Evolutionary conservation across 73 alveolate genomes (phyloP).

Genomic region (Tetrahymena borealis): DNA sequence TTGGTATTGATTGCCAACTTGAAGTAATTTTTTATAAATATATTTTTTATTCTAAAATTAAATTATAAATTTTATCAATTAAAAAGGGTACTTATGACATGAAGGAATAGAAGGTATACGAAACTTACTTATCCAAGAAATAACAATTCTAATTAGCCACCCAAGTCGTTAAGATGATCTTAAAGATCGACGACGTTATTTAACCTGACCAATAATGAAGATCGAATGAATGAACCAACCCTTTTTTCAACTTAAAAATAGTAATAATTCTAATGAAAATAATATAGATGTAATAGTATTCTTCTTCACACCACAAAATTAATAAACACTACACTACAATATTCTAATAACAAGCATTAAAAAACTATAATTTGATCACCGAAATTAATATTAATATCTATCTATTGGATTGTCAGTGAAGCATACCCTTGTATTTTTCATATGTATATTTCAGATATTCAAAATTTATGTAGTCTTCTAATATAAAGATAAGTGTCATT

Average conservation of each 20-base stretch:
- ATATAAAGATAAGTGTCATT: no score
- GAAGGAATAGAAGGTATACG: conserved; percentile 90
- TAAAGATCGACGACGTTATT: conserved; percentile 97
- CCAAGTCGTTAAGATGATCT: conserved; percentile 97
- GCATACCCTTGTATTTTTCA: background rate
- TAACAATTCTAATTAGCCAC: conserved; percentile 89
- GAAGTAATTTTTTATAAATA: background rate
- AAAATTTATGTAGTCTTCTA: background rate
- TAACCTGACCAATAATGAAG: conserved; percentile 28
- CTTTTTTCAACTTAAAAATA: background rate
- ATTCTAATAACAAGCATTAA: no score
- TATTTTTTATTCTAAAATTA: background rate
- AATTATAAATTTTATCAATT: background rate
- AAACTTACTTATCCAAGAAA: conserved; percentile 66
- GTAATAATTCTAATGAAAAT: background rate
- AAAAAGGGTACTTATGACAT: conserved; percentile 80
- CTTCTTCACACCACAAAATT: background rate
- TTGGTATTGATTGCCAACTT: conserved; percentile 46
- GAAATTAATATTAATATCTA: no score
- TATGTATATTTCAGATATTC: background rate
- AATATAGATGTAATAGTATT: background rate
- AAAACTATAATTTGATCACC: no score
- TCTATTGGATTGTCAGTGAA: background rate
- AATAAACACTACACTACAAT: no score
- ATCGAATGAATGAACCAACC: background rate